phyloP scores from a whole-genome alignment of 2,329 filamentous ascomycete species.

The Aureobasidium sp. region DNA sequence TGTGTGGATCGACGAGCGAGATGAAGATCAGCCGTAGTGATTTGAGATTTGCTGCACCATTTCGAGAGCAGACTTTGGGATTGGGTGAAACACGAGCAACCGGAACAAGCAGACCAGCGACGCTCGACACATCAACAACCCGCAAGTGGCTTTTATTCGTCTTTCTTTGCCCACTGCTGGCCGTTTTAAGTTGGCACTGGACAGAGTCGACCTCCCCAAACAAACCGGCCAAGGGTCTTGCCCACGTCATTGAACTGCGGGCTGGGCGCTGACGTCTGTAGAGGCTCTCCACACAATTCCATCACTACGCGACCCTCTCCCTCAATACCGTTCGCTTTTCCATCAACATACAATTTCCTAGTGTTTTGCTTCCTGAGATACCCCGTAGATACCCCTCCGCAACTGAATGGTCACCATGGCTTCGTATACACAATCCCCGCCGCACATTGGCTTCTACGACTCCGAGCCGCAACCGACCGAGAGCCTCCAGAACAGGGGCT shows the following conservation, averaged over 20 bases:
- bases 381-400: neutral
- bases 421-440: slow-evolving; percentile 23
- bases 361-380: neutral
- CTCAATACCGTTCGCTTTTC: neutral
- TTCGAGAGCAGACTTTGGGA: neutral
- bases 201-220: neutral
- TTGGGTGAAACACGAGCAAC: neutral
- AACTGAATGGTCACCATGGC: slow-evolving; percentile 14
- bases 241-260: neutral
- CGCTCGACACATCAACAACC: neutral
- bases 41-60: neutral
- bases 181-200: neutral
- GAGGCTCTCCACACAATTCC: neutral
- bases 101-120: neutral
- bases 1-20: slow-evolving; percentile 4
- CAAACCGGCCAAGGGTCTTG: slow-evolving; percentile 5
- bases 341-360: neutral
- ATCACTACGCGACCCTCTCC: neutral
- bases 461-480: slow-evolving; percentile 32
- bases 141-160: slow-evolving; percentile 3
- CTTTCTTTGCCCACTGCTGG: neutral
- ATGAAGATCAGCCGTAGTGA: slow-evolving; percentile 11
- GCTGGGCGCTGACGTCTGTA: neutral
- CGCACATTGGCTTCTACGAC: slow-evolving; percentile 24
- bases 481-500: slow-evolving; percentile 28